Evolutionary conservation across 345 rosid genomes (phyloP).

Genomic region (Aurinia saxatilis): DNA sequence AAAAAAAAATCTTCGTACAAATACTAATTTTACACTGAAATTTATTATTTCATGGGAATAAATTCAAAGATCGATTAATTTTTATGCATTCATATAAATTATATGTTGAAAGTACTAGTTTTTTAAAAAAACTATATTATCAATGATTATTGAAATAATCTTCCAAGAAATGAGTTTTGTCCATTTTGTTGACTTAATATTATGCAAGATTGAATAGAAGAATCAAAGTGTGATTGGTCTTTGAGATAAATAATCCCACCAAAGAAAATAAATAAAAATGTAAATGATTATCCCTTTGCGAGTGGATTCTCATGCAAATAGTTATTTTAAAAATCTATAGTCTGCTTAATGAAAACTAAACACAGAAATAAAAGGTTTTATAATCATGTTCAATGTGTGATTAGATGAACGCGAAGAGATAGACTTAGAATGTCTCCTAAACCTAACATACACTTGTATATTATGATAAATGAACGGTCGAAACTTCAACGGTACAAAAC

Average conservation of each 20-base stretch:
- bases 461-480: conserved; percentile 13
- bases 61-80: no score
- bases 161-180: background rate
- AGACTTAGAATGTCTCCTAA: background rate
- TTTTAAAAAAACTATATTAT: background rate
- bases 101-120: background rate
- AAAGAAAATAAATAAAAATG: background rate
- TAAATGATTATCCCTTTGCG: no score
- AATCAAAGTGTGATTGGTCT: background rate
- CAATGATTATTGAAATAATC: background rate
- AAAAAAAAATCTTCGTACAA: no score
- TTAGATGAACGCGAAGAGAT: background rate
- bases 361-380: background rate
- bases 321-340: no score
- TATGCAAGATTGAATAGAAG: background rate
- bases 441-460: background rate
- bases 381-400: background rate
- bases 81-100: no score
- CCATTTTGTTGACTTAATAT: background rate
- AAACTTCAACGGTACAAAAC: conserved; percentile 1
- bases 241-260: background rate
- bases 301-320: no score
- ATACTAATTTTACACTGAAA: no score
- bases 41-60: no score
- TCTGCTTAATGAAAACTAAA: no score